phyloP scores from a whole-genome alignment of 2,329 filamentous ascomycete genomes.

The Ascochyta clinopodiicola region DNA sequence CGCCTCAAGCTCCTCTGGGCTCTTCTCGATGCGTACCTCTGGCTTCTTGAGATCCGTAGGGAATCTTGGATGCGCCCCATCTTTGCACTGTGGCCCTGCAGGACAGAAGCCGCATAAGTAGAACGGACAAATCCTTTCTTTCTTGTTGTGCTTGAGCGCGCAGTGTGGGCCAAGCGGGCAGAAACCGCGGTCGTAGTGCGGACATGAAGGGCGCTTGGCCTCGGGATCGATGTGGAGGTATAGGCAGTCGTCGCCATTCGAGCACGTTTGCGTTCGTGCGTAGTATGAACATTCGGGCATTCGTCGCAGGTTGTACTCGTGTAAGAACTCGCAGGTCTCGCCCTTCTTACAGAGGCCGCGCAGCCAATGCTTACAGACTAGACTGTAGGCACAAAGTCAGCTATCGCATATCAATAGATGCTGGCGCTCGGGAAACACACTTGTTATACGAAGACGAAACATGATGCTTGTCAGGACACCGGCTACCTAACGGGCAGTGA shows the following conservation, averaged over 20 bases:
- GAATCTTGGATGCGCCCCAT: conserved; percentile 85
- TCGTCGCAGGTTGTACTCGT: conserved; percentile 97
- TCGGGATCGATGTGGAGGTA: conserved; percentile 90
- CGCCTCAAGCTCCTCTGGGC: conserved; percentile 70
- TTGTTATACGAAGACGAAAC: conserved; percentile 70
- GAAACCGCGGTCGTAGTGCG: conserved; percentile 95
- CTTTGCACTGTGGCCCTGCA: conserved; percentile 76
- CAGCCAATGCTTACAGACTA: conserved; percentile 99
- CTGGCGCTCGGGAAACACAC: conserved; percentile 35
- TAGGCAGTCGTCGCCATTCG: conserved; percentile 94
- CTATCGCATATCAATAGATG: not conserved
- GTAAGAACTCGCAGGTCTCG: conserved; percentile 93
- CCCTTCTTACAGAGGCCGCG: conserved; percentile 98
- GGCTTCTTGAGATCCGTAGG: conserved; percentile 69
- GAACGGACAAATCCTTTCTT: conserved; percentile 75
- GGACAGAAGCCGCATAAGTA: conserved; percentile 97
- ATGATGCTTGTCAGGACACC: conserved; percentile 84
- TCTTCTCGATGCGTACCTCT: conserved; percentile 71
- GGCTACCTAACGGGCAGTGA: conserved; percentile 83
- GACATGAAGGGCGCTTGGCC: conserved; percentile 64
- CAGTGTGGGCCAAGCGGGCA: conserved; percentile 89
- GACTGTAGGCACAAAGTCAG: conserved; percentile 48
- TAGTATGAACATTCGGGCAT: conserved; percentile 99
- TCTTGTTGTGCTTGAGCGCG: conserved; percentile 85
- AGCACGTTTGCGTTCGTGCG: conserved; percentile 90